Evolutionary conservation across 352 stramenopile species (phyloP).

Genomic region (Phytophthora crassamura): DNA sequence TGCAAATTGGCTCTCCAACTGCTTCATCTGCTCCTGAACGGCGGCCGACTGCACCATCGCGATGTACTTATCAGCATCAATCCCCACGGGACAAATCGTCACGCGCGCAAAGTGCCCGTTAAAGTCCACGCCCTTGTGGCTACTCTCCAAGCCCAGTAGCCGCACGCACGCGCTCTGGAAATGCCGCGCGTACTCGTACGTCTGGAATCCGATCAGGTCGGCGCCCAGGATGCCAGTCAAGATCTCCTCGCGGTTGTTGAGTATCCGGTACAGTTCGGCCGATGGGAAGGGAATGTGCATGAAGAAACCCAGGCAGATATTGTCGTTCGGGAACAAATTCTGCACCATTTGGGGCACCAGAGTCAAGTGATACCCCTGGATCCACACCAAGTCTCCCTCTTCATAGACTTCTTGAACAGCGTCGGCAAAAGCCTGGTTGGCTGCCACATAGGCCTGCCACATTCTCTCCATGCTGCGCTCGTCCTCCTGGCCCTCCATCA

Average conservation of each 20-base stretch:
- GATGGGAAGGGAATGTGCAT: constrained; percentile 93
- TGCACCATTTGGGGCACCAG: constrained; percentile 91
- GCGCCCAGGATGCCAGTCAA: constrained; percentile 88
- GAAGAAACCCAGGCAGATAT: constrained; percentile 88
- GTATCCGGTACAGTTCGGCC: constrained; percentile 89
- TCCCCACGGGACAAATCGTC: constrained; percentile 88
- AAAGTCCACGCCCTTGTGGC: constrained; percentile 89
- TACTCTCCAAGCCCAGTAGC: constrained; percentile 88
- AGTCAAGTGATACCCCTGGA: constrained; percentile 92
- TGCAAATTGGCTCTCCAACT: constrained; percentile 73
- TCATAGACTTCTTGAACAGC: constrained; percentile 89
- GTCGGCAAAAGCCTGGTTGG: constrained; percentile 89
- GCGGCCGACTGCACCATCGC: constrained; percentile 62
- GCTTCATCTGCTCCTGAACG: constrained; percentile 72
- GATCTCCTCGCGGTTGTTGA: constrained; percentile 90
- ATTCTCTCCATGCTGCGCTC: constrained; percentile 79
- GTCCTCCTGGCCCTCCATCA: constrained; percentile 53
- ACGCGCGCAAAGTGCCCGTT: constrained; percentile 90
- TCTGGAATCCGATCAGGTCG: constrained; percentile 92
- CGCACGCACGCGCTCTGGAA: constrained; percentile 89
- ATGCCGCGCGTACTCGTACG: constrained; percentile 91
- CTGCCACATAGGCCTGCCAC: constrained; percentile 91
- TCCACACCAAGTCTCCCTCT: constrained; percentile 90
- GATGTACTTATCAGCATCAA: constrained; percentile 86
- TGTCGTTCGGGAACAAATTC: constrained; percentile 91